Percentiles rank a stretch among this genome's conserved stretches.
Evolutionary conservation across 208 protist species (phyloP).

Genomic region (Trypanosoma congolense): DNA sequence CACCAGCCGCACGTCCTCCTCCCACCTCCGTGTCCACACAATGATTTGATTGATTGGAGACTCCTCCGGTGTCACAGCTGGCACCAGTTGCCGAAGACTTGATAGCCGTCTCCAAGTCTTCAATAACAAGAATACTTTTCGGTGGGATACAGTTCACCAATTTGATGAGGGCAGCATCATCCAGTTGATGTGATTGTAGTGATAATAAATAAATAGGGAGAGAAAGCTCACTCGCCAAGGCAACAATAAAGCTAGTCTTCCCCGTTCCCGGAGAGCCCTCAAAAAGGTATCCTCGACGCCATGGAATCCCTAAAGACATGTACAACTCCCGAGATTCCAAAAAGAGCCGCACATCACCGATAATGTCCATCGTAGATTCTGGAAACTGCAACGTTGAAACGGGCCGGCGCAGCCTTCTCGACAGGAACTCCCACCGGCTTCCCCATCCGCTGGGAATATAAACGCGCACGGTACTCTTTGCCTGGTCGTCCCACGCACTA

Average conservation of each 20-base stretch:
- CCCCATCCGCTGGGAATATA: slow-evolving; percentile 57
- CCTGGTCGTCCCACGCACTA: slow-evolving; percentile 44
- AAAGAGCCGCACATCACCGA: slow-evolving; percentile 83
- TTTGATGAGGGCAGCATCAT: slow-evolving; percentile 81
- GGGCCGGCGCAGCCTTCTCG: slow-evolving; percentile 53
- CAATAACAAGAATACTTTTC: slow-evolving; percentile 88
- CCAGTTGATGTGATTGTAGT: slow-evolving; percentile 62
- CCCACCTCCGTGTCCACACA: slow-evolving; percentile 21
- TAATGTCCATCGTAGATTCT: slow-evolving; percentile 33
- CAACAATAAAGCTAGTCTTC: slow-evolving; percentile 91
- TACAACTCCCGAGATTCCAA: slow-evolving; percentile 80
- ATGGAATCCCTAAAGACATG: slow-evolving; percentile 88
- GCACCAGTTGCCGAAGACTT: slow-evolving; percentile 1
- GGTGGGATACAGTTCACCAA: slow-evolving; percentile 76
- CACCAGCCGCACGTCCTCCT: slow-evolving; percentile 23
- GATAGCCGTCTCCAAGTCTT: slow-evolving; percentile 94
- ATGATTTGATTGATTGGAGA: slow-evolving; percentile 22
- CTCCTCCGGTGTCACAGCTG: neutral
- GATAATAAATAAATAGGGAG: slow-evolving; percentile 91
- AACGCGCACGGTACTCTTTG: slow-evolving; percentile 55
- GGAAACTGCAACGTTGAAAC: slow-evolving; percentile 76
- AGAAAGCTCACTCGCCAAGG: slow-evolving; percentile 87
- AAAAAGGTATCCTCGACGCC: slow-evolving; percentile 92
- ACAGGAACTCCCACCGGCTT: slow-evolving; percentile 58
- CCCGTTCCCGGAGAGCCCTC: slow-evolving; percentile 92